phyloP scores from a whole-genome alignment of 2,329 filamentous ascomycete species.

The Raffaelea arxii region DNA sequence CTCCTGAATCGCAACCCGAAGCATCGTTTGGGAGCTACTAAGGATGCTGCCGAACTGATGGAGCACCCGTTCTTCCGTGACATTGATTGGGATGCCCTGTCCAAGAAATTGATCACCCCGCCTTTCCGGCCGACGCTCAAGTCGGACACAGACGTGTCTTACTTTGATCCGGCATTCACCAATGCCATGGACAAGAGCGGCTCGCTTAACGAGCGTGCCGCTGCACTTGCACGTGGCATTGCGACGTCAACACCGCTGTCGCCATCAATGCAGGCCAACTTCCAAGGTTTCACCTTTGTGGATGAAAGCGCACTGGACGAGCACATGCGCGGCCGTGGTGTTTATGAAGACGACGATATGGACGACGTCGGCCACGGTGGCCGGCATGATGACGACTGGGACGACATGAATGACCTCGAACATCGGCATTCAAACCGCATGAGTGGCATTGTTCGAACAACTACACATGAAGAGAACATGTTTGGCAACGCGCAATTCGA shows the following conservation, averaged over 20 bases:
- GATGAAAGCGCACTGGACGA: constrained; percentile 92
- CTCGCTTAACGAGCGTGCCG: constrained; percentile 84
- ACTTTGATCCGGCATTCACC: constrained; percentile 98
- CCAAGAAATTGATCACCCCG: constrained; percentile 85
- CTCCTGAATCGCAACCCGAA: constrained; percentile 94
- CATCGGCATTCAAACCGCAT: constrained; percentile 46
- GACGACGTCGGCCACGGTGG: constrained; percentile 29
- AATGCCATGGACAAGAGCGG: constrained; percentile 81
- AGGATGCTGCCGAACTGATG: constrained; percentile 91
- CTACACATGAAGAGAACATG: constrained; percentile 51
- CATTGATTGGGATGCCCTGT: constrained; percentile 81
- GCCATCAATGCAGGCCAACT: constrained; percentile 94
- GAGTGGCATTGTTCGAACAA: constrained; percentile 52
- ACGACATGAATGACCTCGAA: constrained; percentile 47
- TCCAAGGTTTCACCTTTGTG: constrained; percentile 98
- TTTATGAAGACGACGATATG: constrained; percentile 48
- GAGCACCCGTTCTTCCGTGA: constrained; percentile 90
- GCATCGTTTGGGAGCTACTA: constrained; percentile 81
- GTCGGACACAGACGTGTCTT: constrained; percentile 91
- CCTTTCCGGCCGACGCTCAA: constrained; percentile 98
- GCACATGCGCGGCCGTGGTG: constrained; percentile 51
- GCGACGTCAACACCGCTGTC: constrained; percentile 86
- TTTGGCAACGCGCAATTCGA: constrained; percentile 55
- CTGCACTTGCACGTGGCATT: constrained; percentile 74
- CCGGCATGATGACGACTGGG: constrained; percentile 44